Conservation (phyloP, 495 filamentous ascomycete genomes). For the Penicillium cinerascens region DNA sequence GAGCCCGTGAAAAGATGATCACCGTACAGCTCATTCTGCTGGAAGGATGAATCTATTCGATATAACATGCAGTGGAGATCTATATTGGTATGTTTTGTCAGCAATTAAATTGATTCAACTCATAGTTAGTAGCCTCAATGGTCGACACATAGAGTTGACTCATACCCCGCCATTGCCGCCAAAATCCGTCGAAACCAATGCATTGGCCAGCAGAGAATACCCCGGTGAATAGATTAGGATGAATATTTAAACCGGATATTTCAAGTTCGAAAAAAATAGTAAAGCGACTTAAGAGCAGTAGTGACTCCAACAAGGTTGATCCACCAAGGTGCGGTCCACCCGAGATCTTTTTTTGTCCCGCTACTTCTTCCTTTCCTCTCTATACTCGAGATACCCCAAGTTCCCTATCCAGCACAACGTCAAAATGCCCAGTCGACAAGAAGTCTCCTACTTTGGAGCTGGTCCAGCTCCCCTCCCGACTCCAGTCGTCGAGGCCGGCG, state of each 20-base stretch:
- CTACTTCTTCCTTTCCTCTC: conserved; percentile 4
- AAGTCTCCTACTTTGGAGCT: conserved; percentile 78
- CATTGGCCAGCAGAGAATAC: not conserved
- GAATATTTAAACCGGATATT: not conserved
- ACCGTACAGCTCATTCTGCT: too few species aligned
- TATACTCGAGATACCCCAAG: conserved; percentile 8
- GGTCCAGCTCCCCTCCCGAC: conserved; percentile 83
- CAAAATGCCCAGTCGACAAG: conserved; percentile 43
- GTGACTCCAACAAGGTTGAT: conserved; percentile 24
- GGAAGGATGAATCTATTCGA: too few species aligned
- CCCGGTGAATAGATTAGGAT: not conserved
- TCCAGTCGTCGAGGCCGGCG: conserved; percentile 67
- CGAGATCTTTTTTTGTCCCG: conserved; percentile 17
- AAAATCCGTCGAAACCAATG: not conserved
- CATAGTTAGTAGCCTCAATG: not conserved
- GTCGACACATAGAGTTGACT: conserved; percentile 3
- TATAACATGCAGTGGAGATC: not conserved
- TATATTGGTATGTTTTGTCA: not conserved
- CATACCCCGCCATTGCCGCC: conserved; percentile 21
- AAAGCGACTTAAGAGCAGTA: not conserved
- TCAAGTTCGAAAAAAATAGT: not conserved
- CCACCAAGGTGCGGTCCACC: conserved; percentile 20
- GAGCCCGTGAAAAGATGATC: not conserved
- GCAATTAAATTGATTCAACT: not conserved
- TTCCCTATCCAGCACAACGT: not conserved